Base-by-base conservation (phyloP, 441 rosid genomes). In the Bruguiera hainesii region DNA sequence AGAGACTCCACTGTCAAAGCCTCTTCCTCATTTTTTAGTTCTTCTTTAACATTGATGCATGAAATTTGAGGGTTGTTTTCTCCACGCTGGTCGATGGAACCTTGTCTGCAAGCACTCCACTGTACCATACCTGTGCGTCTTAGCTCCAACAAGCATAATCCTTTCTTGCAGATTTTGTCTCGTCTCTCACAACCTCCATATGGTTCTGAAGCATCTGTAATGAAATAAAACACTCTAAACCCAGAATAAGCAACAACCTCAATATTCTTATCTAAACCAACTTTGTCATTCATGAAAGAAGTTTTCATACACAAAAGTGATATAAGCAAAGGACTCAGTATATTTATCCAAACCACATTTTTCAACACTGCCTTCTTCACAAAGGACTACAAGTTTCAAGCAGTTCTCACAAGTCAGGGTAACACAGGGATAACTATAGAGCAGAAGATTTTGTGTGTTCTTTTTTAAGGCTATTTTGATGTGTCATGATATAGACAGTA, bases 141-240 rank as follows among this genome's bases (percentile, higher is more conserved):
- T 66, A 85, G 66, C 64, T 81, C 87, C 75, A 76, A 73, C 78
- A 79, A 78, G 73, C 86, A 83, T 53, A 68, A 53, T 20, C 87
- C 89, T 77, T 76, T 77, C 63, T 74, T 83, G 56, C 66, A 78
- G 53, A 52, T 74, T 52, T 74, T 83, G 50, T 79, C 79, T 64
- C 56, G 71, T 39, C 53, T 66, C 57, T 25, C 76, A 33, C 29
- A 68, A 64, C 63, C 73, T 31, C 50, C 63, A 68, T 60, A 52
- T 39, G 60, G 71, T 71, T 75, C 74, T 52, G 78, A 64, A 79
- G 66, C 74, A 67, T 74, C 76, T 61, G 58, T 15, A 66, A 19
- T 62, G 56, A 53, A 71, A 67, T 53, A 51, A 23, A 61, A 35
- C 50, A 48, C n/a, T 71, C 49, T 55, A 68, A 68, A 60, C 62